Evolutionary conservation across 805 yeast species (phyloP).

Genomic region (Ogataea salicorniae): DNA sequence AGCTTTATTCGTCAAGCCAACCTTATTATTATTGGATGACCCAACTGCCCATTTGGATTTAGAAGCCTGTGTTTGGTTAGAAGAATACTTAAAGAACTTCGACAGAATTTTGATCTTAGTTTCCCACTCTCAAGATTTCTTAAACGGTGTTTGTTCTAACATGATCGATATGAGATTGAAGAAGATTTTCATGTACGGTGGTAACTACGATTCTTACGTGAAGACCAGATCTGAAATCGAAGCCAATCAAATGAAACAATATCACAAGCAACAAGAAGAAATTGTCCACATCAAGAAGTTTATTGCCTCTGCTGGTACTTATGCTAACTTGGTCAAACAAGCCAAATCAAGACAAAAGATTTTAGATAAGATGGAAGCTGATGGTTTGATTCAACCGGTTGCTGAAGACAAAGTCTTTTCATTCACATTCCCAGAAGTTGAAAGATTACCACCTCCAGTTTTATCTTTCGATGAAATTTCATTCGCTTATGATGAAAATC

Average conservation of each 20-base stretch:
- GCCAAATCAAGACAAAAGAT: slow-evolving; percentile 99
- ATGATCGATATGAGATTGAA: slow-evolving; percentile 96
- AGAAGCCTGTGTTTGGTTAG: slow-evolving; percentile 99
- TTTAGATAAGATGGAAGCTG: slow-evolving; percentile 99
- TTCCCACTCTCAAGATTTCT: slow-evolving; percentile 98
- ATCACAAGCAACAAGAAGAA: slow-evolving; percentile 97
- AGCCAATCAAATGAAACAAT: slow-evolving; percentile 97
- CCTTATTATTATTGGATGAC: slow-evolving; percentile 89
- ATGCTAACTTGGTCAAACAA: slow-evolving; percentile 96
- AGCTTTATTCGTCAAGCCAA: slow-evolving; percentile 97
- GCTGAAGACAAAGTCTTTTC: slow-evolving; percentile 89
- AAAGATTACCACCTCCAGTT: slow-evolving; percentile 98
- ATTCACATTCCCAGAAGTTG: slow-evolving; percentile 91
- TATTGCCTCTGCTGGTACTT: slow-evolving; percentile 99
- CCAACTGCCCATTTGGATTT: slow-evolving; percentile 99
- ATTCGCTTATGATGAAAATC: slow-evolving; percentile 79
- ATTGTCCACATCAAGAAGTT: slow-evolving; percentile 96
- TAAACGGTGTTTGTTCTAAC: slow-evolving; percentile 96
- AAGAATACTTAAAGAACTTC: slow-evolving; percentile 91
- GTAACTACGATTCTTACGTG: slow-evolving; percentile 95
- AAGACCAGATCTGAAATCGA: slow-evolving; percentile 93
- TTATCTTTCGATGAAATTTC: slow-evolving; percentile 93
- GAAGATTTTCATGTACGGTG: slow-evolving; percentile 76
- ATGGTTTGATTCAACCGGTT: slow-evolving; percentile 91
- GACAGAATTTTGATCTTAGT: slow-evolving; percentile 91